phyloP scores from a whole-genome alignment of 495 filamentous ascomycete species.

The Astrothelium subdiscretum region DNA sequence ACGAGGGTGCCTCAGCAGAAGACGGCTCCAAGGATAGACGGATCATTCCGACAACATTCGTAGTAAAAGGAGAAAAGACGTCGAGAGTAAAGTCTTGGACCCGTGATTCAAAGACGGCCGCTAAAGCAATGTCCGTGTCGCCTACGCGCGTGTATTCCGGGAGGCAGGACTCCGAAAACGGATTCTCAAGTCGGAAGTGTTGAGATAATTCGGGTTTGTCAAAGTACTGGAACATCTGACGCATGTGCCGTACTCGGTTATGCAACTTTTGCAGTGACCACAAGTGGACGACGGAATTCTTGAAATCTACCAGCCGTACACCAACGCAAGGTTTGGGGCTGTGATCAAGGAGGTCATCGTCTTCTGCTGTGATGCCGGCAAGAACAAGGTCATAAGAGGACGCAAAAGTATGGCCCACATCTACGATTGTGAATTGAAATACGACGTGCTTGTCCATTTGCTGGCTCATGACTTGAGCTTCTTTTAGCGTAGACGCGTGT shows the following conservation, averaged over 20 bases:
- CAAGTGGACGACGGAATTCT: constrained; percentile 71
- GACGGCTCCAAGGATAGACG: constrained; percentile 87
- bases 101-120: constrained; percentile 86
- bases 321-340: constrained; percentile 83
- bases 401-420: constrained; percentile 73
- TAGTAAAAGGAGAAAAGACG: constrained; percentile 84
- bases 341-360: constrained; percentile 56
- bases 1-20: constrained; percentile 80
- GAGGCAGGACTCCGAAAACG: constrained; percentile 80
- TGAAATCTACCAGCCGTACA: constrained; percentile 85
- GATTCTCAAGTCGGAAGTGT: constrained; percentile 65
- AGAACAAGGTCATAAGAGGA: constrained; percentile 95
- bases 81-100: constrained; percentile 92
- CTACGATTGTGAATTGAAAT: constrained; percentile 90
- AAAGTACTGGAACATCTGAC: constrained; percentile 92
- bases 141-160: constrained; percentile 87
- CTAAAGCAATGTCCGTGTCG: constrained; percentile 85
- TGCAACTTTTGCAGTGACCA: constrained; percentile 94
- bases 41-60: constrained; percentile 77
- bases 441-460: constrained; percentile 88
- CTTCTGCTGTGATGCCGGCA: constrained; percentile 82
- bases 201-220: constrained; percentile 88
- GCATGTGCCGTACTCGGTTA: constrained; percentile 77
- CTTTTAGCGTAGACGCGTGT: constrained; percentile 77
- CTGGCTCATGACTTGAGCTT: constrained; percentile 96